Evolutionary conservation across 257 asterid species (phyloP), one percentile per base, ranked within the genome.

Genomic region (Solanum ahanhuiri): DNA sequence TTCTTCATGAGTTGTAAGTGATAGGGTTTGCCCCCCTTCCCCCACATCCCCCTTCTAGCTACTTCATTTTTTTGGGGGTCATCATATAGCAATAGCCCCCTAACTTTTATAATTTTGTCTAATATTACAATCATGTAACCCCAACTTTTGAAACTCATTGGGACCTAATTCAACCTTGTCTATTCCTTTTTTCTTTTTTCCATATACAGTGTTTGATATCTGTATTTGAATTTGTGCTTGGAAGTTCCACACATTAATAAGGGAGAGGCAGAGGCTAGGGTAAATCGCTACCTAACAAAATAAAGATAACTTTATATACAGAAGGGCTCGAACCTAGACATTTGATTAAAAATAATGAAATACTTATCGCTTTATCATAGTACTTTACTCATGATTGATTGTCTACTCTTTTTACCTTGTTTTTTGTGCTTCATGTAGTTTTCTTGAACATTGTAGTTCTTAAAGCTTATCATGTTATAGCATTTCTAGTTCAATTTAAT

Each of bases 1-100:
- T 86, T 82, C 85, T 86, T 84, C 89, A 83, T 87, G 90, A 87
- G 88, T 88, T 88, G 90, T 85, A 83, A 86, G 79, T 41, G 87
- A 54, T 81, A 69, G 85, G 63, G 54, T 79, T 89, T 10, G 83
- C 45, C 83, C 86, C 86, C 81, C 88, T 37, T 35, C 43, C 39
- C 76, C 76, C 79, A 45, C 79, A 77, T 33, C 3, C 30, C 30
- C 22, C 23, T 12, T 41, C 33, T 12, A 69, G 22, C 12, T 30
- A 69, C 12, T 45, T 84, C 35, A 81, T 86, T 25, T 76, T 54
- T 75, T 66, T 4, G 22, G 82, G 82, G 87, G 63, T 69, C 66
- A 35, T 81, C 37, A 72, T 71, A 75, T n/a, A n/a, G 34, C 34
- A 75, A 76, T 34, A 15, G 23, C 18, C 54, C 15, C 72, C 58